Conservation (phyloP, 179 eudicot species). For the Sideroxylon spinosum region DNA sequence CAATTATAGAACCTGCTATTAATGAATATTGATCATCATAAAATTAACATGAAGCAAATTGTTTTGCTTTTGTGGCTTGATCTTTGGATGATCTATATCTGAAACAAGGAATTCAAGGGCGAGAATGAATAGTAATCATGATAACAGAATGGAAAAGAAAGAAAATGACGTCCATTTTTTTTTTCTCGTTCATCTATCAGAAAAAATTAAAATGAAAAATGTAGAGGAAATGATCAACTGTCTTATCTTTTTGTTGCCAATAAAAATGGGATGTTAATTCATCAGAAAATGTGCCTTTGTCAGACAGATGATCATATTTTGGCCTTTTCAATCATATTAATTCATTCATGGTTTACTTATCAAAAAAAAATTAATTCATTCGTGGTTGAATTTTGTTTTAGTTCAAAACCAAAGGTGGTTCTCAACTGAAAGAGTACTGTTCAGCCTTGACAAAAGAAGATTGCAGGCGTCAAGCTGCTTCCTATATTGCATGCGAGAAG, state of each 20-base stretch:
- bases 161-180: not conserved
- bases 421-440: constrained; percentile 90
- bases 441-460: constrained; percentile 92
- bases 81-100: too few relatives aligned
- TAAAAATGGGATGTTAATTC: not conserved
- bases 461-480: constrained; percentile 75
- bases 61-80: too few relatives aligned
- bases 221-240: not conserved
- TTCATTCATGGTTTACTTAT: constrained; percentile 4
- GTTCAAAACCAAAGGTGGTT: constrained; percentile 94
- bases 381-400: constrained; percentile 29
- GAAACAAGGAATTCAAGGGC: too few relatives aligned
- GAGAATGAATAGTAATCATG: not conserved
- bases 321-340: not conserved
- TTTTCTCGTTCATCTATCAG: not conserved
- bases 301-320: not conserved
- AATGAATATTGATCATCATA: too few relatives aligned
- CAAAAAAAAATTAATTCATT: constrained; percentile 10
- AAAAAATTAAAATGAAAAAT: not conserved
- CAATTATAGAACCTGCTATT: not conserved
- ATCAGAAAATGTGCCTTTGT: not conserved
- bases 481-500: constrained; percentile 86
- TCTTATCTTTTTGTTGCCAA: not conserved
- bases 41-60: too few relatives aligned
- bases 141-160: not conserved